Evolutionary conservation across 352 stramenopile species (phyloP), one percentile per base, ranked within the genome.

Genomic region (Phytophthora ramorum): DNA sequence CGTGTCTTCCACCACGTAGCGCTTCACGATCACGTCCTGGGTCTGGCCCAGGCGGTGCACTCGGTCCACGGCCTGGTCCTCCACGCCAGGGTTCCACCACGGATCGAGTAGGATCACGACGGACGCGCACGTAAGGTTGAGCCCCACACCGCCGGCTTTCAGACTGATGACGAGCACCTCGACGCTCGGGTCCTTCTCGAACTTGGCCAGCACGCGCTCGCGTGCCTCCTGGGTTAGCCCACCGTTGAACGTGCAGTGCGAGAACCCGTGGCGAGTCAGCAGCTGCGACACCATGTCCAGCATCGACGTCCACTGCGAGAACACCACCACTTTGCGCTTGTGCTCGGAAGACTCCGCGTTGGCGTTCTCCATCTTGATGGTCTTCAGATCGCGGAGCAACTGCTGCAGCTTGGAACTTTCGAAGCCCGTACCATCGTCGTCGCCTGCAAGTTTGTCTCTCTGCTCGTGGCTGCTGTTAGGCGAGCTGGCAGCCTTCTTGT

Each of bases 51-150:
- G 72, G 2, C 93, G 89, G 50, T 97, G 92, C 32, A 97, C 90
- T 40, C 93, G 85, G 77, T 98, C 94, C 45, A 99, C 94, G 0
- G 97, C 97, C 71, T 99, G 97, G 28, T 96, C 83, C 58, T 99
- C 95, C 13, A 98, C 82, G 43, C 87, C 88, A 14, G 89, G 81
- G 71, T 99, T 98, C 95, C 93, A 98, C 93, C 93, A 98, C 56
- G 93, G 90, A 56, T 97, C 93, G 20, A 97, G 72, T 34, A 98
- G 72, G 38, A 98, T 92, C 34, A 97, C 90, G 5, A 96, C 81
- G 1, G 86, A 97, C 22, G 91, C 93, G 28, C 87, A 85, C 47
- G 87, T 97, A 45, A 98, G 77, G 54, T 97, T 98, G n/a, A 98
- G 79, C 1, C 92, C 92, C 20, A 97, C 81, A 34, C 90, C 92